Conservation (phyloP, 2,329 filamentous ascomycete genomes). For the Pyrenochaeta sp. region DNA sequence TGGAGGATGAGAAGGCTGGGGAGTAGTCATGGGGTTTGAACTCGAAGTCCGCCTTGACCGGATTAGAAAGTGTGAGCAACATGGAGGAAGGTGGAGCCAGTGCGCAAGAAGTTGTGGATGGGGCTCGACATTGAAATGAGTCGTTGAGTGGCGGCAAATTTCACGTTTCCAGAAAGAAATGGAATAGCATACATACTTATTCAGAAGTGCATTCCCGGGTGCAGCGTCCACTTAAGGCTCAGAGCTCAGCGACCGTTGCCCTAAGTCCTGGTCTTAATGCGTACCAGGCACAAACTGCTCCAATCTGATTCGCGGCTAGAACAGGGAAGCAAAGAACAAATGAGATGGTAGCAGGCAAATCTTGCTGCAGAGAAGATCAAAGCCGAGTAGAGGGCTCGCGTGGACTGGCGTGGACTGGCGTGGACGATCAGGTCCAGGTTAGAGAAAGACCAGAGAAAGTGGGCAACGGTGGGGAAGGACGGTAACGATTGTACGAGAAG, state of each 20-base stretch:
- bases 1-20: conserved; percentile 50
- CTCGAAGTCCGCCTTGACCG: conserved; percentile 57
- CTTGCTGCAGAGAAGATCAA: conserved; percentile 46
- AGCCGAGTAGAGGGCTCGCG: conserved; percentile 46
- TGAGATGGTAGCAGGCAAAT: conserved; percentile 36
- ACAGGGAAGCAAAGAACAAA: conserved; percentile 41
- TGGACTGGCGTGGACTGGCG: conserved; percentile 37
- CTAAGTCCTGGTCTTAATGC: conserved; percentile 43
- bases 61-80: conserved; percentile 62
- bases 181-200: conserved; percentile 50
- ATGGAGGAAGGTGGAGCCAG: conserved; percentile 46
- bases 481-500: conserved; percentile 48
- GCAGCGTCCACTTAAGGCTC: conserved; percentile 47
- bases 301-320: conserved; percentile 48
- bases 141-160: conserved; percentile 37
- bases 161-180: conserved; percentile 43
- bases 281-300: conserved; percentile 40
- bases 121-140: conserved; percentile 46
- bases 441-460: conserved; percentile 39
- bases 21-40: conserved; percentile 60
- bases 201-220: conserved; percentile 42
- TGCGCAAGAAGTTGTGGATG: conserved; percentile 23
- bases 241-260: conserved; percentile 45
- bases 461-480: conserved; percentile 41
- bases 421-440: conserved; percentile 40